Evolutionary conservation across 106 monocot species (phyloP).

Genomic region (Cymbidium sinense): DNA sequence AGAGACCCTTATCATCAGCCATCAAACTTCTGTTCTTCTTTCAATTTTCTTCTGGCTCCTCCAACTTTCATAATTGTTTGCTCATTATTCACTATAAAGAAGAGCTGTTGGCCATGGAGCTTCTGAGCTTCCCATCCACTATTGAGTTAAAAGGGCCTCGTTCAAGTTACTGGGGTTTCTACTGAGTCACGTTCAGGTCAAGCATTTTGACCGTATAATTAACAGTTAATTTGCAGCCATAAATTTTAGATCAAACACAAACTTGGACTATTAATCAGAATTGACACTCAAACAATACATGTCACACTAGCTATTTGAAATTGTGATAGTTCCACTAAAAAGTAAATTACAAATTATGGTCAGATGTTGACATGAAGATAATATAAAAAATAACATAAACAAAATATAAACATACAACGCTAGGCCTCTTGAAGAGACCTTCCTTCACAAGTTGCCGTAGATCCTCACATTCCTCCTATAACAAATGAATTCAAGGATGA

Average conservation of each 20-base stretch:
- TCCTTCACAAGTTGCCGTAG: conserved; percentile 45
- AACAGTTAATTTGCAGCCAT: neutral
- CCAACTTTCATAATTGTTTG: neutral
- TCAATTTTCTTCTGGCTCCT: neutral
- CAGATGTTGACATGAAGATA: neutral
- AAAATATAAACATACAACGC: conserved; percentile 41
- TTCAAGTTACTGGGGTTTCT: neutral
- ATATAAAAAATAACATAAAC: neutral
- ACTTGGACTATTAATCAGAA: neutral
- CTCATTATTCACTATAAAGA: neutral
- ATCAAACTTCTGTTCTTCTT: neutral
- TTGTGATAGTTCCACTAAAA: neutral
- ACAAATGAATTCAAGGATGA: conserved; percentile 3
- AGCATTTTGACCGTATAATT: neutral
- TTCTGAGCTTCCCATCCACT: neutral
- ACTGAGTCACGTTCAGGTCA: neutral
- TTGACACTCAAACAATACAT: neutral
- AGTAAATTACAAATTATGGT: neutral
- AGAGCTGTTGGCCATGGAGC: too few species aligned
- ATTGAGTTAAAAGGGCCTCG: neutral
- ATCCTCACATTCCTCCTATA: conserved; percentile 69
- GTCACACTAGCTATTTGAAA: neutral
- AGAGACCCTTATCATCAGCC: neutral
- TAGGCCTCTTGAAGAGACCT: conserved; percentile 48
- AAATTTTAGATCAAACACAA: neutral